Base-by-base conservation (phyloP, 192 early-diverging fungal species). In the Umbelopsis vinacea region DNA sequence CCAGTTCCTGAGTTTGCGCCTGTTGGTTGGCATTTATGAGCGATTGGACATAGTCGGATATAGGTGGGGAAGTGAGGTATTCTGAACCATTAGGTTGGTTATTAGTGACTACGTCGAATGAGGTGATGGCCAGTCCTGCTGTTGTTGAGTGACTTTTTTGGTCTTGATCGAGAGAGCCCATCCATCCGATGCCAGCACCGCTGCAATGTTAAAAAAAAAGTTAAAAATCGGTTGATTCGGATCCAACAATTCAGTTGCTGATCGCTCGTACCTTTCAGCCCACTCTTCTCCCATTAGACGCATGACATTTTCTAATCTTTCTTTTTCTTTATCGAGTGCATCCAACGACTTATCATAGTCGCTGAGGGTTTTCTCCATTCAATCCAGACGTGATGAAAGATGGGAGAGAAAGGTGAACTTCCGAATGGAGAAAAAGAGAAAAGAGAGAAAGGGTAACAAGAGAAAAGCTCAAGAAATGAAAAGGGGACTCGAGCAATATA, bases 321-420 rank as follows among this genome's bases (percentile, higher is more conserved):
- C 63, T 6, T 54, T 68, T 38, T 80, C 74, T 33, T 71, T 54
- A 55, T 80, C 75, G 43, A 80, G 52, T 14, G 74, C 75, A 40
- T 74, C 75, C 21, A 80, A 68, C 19, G 71, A 72, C 55, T 80
- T 69, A 35, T 80, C 79, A 76, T 80, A 80, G 23, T 80, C 79
- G 45, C 47, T 26, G 29, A 75, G 37, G 40, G 68, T 54, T 47
- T 70, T 69, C n/a, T 70, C 45, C 53, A 50, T 54, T 63, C 57
- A 63, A 63, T 29, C 33, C 57, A 63, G 17, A 35, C 35, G 10
- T 6, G 15, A 63, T 29, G 57, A 35, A 1, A 35, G 57, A 0
- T 37, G 57, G 26, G 26, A 14, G 7, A 24, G 6, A n/a, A 11
- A 14, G 57, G 14, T 63, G 57, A 54, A n/a, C 3, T 22, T 12